A percentile compares a stretch with the other conserved stretches of the same genome.
Conservation (phyloP, 352 stramenopile genomes). For the Globisporangium cederbergense region DNA sequence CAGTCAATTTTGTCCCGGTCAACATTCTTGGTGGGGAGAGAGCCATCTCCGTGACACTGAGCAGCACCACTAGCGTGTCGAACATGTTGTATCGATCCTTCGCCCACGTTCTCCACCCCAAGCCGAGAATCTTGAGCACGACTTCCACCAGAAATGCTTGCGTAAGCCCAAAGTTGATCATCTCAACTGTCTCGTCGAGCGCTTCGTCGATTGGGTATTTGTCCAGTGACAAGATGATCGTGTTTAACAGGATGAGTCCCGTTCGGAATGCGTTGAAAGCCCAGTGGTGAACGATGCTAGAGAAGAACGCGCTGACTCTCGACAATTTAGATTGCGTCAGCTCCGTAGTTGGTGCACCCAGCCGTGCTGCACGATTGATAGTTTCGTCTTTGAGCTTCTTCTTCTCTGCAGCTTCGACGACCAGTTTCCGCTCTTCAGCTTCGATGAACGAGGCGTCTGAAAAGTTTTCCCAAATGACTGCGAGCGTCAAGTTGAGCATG, state of each 20-base stretch:
- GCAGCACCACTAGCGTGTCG: constrained; percentile 55
- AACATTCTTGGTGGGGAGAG: constrained; percentile 45
- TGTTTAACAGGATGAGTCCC: constrained; percentile 81
- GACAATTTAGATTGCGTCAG: constrained; percentile 16
- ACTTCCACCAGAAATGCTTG: constrained; percentile 50
- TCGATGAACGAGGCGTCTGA: constrained; percentile 56
- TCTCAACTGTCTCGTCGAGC: constrained; percentile 39
- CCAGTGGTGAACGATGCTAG: constrained; percentile 39
- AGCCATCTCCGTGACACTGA: constrained; percentile 37
- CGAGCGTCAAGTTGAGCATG: constrained; percentile 88
- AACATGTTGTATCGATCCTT: constrained; percentile 79
- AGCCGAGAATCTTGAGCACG: constrained; percentile 69
- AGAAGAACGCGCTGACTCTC: constrained; percentile 19
- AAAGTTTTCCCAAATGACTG: constrained; percentile 88
- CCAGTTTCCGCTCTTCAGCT: constrained; percentile 35
- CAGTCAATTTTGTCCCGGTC: neutral
- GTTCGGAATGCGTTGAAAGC: constrained; percentile 53
- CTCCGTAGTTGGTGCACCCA: neutral
- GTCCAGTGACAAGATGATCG: constrained; percentile 78
- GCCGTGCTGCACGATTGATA: constrained; percentile 12
- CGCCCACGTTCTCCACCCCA: constrained; percentile 54
- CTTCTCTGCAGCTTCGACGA: constrained; percentile 22
- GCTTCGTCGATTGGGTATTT: constrained; percentile 58
- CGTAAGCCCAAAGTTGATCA: constrained; percentile 59
- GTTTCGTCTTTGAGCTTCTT: constrained; percentile 22